Evolutionary conservation across 106 monocot species (phyloP), one percentile per base, ranked within the genome.

Genomic region (Hemerocallis citrina): DNA sequence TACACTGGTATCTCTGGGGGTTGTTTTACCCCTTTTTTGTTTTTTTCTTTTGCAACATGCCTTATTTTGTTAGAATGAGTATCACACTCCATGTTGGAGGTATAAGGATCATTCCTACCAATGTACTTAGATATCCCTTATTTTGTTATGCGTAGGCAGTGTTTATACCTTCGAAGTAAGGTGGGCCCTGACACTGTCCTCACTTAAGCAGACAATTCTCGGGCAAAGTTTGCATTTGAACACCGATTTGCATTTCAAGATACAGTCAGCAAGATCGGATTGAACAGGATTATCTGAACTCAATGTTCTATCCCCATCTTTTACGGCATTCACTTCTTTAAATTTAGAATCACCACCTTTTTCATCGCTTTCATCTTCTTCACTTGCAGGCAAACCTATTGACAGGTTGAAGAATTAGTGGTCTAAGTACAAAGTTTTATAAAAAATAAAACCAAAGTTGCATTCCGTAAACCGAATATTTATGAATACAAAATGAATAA

Each of bases 151-250:
- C n/a, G n/a, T n/a, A n/a, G n/a, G n/a, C n/a, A n/a, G n/a, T n/a
- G n/a, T n/a, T n/a, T n/a, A n/a, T 71, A 91, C 91, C 81, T 91
- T 91, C 50, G 91, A 91, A 35, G 46, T 72, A 55, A 86, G 86
- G 68, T 90, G 90, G 74, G 57, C 49, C 29, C 32, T 77, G 16
- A 86, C 60, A 40, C 68, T 79, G 15, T 68, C 68, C 62, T 83
- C 82, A 61, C 60, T 79, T 62, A 86, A 77, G 58, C 75, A 82
- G 48, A 91, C 54, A 67, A 91, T 77, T 72, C 68, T 74, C 47
- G 91, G 91, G 69, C 91, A 91, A 60, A 91, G 70, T 63, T 78
- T 76, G 66, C 91, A 91, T 48, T 85, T 91, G 34, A 63, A 91
- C 24, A 86, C 86, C 35, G 85, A 76, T 42, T 91, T 86, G 48